Evolutionary conservation across 2,329 filamentous ascomycete genomes (phyloP).

Genomic region (Clarireedia paspali): DNA sequence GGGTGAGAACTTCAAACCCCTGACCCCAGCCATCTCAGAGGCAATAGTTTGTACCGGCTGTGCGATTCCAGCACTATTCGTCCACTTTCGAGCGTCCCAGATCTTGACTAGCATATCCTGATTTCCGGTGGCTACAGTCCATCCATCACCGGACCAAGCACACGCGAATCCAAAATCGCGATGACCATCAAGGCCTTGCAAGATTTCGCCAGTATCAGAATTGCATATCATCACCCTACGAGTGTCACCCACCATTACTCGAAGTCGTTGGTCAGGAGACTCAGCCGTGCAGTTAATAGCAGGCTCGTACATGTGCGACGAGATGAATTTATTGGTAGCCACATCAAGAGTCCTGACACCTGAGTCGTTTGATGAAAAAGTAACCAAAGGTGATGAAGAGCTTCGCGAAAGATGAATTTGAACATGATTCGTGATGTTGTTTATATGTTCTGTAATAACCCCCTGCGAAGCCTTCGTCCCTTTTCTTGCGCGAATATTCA

Average conservation of each 20-base stretch:
- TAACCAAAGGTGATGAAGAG: slow-evolving; percentile 45
- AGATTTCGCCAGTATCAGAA: slow-evolving; percentile 54
- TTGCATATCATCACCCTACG: slow-evolving; percentile 59
- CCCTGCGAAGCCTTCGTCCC: slow-evolving; percentile 29
- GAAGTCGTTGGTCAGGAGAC: slow-evolving; percentile 63
- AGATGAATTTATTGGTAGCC: slow-evolving; percentile 49
- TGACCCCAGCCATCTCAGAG: slow-evolving; percentile 60
- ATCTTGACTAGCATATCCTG: slow-evolving; percentile 68
- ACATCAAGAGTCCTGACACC: slow-evolving; percentile 53
- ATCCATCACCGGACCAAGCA: slow-evolving; percentile 72
- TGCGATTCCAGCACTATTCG: slow-evolving; percentile 40
- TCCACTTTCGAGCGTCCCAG: slow-evolving; percentile 70
- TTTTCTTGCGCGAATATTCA: slow-evolving; percentile 27
- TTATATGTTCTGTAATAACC: slow-evolving; percentile 40
- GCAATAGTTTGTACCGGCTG: slow-evolving; percentile 47
- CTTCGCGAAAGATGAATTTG: slow-evolving; percentile 48
- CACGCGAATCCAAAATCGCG: slow-evolving; percentile 68
- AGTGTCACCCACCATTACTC: slow-evolving; percentile 65
- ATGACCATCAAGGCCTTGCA: slow-evolving; percentile 54
- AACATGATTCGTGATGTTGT: slow-evolving; percentile 59
- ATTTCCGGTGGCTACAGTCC: slow-evolving; percentile 67
- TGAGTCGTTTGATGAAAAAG: slow-evolving; percentile 56
- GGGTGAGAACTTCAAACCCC: slow-evolving; percentile 65
- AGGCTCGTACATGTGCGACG: slow-evolving; percentile 47
- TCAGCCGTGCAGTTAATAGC: slow-evolving; percentile 67